phyloP scores from a whole-genome alignment of 805 yeast species.

The Saturnispora dispora region DNA sequence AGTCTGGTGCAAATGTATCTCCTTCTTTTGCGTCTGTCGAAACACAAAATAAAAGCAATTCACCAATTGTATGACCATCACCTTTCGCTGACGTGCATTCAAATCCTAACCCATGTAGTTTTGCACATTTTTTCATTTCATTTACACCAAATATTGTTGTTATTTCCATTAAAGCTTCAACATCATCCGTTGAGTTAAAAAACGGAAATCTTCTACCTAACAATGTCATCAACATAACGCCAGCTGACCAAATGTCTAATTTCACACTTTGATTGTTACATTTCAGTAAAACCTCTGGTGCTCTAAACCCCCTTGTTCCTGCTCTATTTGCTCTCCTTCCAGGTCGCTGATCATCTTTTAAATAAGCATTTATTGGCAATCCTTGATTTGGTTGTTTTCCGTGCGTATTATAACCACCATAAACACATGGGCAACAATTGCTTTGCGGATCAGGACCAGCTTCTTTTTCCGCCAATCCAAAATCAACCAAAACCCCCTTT shows the following conservation, averaged over 20 bases:
- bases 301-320: constrained; percentile 91
- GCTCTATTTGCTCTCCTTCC: constrained; percentile 94
- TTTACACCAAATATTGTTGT: constrained; percentile 71
- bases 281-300: constrained; percentile 85
- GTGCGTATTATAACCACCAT: constrained; percentile 27
- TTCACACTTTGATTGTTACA: constrained; percentile 76
- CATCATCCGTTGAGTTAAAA: constrained; percentile 88
- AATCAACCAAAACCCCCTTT: constrained; percentile 80
- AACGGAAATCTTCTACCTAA: constrained; percentile 80
- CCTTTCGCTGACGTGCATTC: constrained; percentile 55
- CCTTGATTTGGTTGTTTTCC: constrained; percentile 20
- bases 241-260: constrained; percentile 90
- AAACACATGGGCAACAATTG: constrained; percentile 48
- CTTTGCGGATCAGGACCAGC: constrained; percentile 24
- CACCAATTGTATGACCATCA: constrained; percentile 31
- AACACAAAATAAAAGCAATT: constrained; percentile 37
- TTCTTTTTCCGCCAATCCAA: constrained; percentile 78
- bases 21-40: constrained; percentile 38
- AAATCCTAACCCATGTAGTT: constrained; percentile 79
- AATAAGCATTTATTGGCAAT: constrained; percentile 49
- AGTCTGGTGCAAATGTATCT: constrained; percentile 58
- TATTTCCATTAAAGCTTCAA: constrained; percentile 81
- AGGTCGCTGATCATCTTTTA: constrained; percentile 79
- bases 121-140: constrained; percentile 67
- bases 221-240: constrained; percentile 74